A percentile compares a stretch with the other conserved stretches of the same genome.
Evolutionary conservation across 352 stramenopile genomes (phyloP).

Genomic region (Phytophthora multivora): DNA sequence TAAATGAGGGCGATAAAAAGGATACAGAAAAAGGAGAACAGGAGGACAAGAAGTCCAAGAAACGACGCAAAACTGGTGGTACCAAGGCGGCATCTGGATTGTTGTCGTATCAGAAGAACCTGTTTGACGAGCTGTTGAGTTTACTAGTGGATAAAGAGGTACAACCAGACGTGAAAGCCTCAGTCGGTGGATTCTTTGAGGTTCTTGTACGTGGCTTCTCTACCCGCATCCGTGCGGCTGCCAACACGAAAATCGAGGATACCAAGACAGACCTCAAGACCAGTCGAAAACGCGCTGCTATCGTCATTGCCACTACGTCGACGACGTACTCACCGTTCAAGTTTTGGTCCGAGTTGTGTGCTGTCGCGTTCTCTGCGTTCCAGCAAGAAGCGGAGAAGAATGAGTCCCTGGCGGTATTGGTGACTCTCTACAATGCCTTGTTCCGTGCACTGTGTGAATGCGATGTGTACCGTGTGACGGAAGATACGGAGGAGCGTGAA

Average conservation of each 20-base stretch:
- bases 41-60: slow-evolving; percentile 39
- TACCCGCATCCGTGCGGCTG: slow-evolving; percentile 64
- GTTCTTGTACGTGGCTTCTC: slow-evolving; percentile 67
- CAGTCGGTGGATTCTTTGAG: slow-evolving; percentile 60
- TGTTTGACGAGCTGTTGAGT: slow-evolving; percentile 75
- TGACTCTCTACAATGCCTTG: slow-evolving; percentile 60
- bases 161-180: slow-evolving; percentile 42
- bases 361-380: slow-evolving; percentile 54
- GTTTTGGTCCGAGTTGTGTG: slow-evolving; percentile 87
- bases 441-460: slow-evolving; percentile 68
- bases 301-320: slow-evolving; percentile 74
- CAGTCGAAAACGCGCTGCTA: slow-evolving; percentile 75
- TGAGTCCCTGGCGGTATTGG: slow-evolving; percentile 40
- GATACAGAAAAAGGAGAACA: slow-evolving; percentile 11
- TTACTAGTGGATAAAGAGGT: slow-evolving; percentile 54
- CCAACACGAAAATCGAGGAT: slow-evolving; percentile 72
- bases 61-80: slow-evolving; percentile 47
- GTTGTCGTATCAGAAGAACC: slow-evolving; percentile 78
- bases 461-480: slow-evolving; percentile 86
- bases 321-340: slow-evolving; percentile 85
- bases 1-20: slow-evolving; percentile 5
- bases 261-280: slow-evolving; percentile 71
- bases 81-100: slow-evolving; percentile 36
- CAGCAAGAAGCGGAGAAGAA: slow-evolving; percentile 35
- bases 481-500: slow-evolving; percentile 82